These are phyloP conservation scores for Curvularia sp. DNA, from an alignment of 2,329 filamentous ascomycete species.

Conservation along the genomic window DNA sequence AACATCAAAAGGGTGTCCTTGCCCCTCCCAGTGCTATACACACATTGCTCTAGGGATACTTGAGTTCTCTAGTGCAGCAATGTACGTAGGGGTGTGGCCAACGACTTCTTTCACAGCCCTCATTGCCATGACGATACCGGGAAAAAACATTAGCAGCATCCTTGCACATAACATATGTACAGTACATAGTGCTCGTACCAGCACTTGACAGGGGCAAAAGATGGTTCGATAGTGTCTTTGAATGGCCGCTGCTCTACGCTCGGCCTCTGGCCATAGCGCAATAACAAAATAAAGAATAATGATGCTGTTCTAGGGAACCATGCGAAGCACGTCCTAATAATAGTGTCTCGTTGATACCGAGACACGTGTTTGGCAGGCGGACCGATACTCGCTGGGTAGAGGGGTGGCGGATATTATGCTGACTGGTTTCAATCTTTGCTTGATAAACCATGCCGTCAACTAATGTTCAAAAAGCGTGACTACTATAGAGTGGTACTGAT, in stretches of 20 bases:
- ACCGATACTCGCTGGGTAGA: background rate
- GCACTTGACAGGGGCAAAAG: background rate
- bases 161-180: constrained; percentile 1
- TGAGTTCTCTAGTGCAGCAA: background rate
- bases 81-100: background rate
- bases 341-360: background rate
- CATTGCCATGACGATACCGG: background rate
- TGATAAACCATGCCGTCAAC: background rate
- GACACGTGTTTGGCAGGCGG: background rate
- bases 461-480: background rate
- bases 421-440: background rate
- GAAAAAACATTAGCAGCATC: background rate
- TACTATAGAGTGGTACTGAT: background rate
- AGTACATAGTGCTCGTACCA: background rate
- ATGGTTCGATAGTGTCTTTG: background rate
- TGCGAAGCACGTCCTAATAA: background rate
- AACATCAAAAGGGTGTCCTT: background rate
- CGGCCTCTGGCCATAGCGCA: background rate
- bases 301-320: background rate
- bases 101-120: background rate
- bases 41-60: background rate
- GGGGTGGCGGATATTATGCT: background rate
- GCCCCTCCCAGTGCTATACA: background rate
- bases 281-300: background rate
- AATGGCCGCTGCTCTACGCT: constrained; percentile 1